These are phyloP conservation scores for Lentinus polychrous DNA, from an alignment of 1,284 basidiomycete species.

Conservation along the genomic window DNA sequence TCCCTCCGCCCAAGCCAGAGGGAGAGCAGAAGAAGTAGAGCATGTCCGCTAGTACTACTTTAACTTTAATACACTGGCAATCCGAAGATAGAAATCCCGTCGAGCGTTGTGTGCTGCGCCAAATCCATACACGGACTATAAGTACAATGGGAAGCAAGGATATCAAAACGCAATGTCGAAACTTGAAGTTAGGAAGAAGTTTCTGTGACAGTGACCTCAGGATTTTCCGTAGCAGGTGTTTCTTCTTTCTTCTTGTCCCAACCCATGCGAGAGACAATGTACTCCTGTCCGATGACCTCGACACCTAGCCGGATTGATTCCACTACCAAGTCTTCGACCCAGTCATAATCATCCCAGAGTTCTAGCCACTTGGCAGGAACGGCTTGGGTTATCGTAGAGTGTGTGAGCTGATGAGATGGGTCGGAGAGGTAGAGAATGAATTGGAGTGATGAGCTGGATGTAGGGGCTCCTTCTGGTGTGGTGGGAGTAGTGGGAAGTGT, in stretches of 20 bases:
- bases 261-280: conserved; percentile 76
- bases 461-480: conserved; percentile 15
- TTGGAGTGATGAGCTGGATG: conserved; percentile 55
- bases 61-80: conserved; percentile 1
- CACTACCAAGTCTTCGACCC: conserved; percentile 91
- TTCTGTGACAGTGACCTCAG: conserved; percentile 8
- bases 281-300: conserved; percentile 86
- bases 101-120: too few relatives aligned
- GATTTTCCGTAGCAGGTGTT: conserved; percentile 16
- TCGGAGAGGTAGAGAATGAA: conserved; percentile 84
- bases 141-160: neutral
- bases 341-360: conserved; percentile 87
- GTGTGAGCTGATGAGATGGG: conserved; percentile 70
- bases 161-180: neutral
- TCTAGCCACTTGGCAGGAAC: conserved; percentile 79
- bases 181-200: neutral
- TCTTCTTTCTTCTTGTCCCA: conserved; percentile 38
- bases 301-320: conserved; percentile 77
- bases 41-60: neutral
- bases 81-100: too few relatives aligned
- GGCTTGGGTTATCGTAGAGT: conserved; percentile 75
- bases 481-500: conserved; percentile 28
- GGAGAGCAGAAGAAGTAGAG: conserved; percentile 65
- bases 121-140: neutral
- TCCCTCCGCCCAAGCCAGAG: conserved; percentile 58